Evolutionary conservation across 495 filamentous ascomycete genomes (phyloP).

Genomic region (Amphirosellinia nigrospora): DNA sequence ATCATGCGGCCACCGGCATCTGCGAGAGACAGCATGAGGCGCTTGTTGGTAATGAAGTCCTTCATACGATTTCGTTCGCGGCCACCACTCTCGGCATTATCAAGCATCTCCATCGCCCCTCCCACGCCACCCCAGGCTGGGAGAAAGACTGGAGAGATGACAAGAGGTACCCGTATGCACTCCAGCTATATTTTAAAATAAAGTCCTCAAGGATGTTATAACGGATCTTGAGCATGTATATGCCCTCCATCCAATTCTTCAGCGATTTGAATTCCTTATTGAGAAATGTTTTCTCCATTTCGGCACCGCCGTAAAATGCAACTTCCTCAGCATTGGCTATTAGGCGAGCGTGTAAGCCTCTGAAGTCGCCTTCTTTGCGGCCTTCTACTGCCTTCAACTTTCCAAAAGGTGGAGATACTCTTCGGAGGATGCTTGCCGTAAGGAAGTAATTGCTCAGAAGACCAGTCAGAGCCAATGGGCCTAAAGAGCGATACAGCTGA

Average conservation of each 20-base stretch:
- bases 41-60: conserved; percentile 99
- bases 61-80: conserved; percentile 89
- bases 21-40: conserved; percentile 95
- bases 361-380: conserved; percentile 90
- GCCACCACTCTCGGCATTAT: conserved; percentile 50
- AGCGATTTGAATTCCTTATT: conserved; percentile 89
- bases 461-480: conserved; percentile 84
- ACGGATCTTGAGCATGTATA: conserved; percentile 93
- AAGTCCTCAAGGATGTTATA: conserved; percentile 99
- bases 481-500: conserved; percentile 90
- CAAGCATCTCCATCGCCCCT: conserved; percentile 68
- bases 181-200: conserved; percentile 98
- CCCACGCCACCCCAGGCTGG: conserved; percentile 91
- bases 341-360: conserved; percentile 84
- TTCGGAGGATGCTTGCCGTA: conserved; percentile 85
- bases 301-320: conserved; percentile 96
- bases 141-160: conserved; percentile 91
- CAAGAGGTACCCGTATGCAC: conserved; percentile 92
- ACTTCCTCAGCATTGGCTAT: conserved; percentile 98
- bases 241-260: conserved; percentile 93
- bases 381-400: conserved; percentile 96
- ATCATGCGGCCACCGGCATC: conserved; percentile 98
- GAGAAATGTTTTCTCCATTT: conserved; percentile 89
- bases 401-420: conserved; percentile 91
- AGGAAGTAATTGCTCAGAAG: conserved; percentile 90